These are phyloP conservation scores for Globisporangium radiosum DNA, from an alignment of 352 stramenopile genomes.

Conservation along the genomic window DNA sequence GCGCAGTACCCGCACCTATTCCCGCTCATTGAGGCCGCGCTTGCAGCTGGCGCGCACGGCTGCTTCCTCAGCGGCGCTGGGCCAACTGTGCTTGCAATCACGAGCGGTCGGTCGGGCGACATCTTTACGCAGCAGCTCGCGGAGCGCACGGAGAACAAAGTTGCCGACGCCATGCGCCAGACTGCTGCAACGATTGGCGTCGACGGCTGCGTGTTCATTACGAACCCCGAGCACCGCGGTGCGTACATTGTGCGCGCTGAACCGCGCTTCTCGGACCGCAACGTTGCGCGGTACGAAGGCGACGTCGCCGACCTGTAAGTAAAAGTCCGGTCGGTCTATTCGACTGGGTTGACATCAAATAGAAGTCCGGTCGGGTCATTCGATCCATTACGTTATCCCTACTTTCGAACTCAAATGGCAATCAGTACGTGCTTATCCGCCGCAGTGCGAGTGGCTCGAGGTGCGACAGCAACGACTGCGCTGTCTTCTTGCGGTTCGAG, in stretches of 20 bases:
- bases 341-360: too few relatives aligned
- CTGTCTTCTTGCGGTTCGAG: conserved; percentile 74
- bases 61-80: conserved; percentile 97
- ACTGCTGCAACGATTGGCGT: conserved; percentile 88
- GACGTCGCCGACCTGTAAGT: conserved; percentile 70
- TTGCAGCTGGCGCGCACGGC: conserved; percentile 91
- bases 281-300: conserved; percentile 76
- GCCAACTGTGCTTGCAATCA: conserved; percentile 97
- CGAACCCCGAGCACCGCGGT: conserved; percentile 92
- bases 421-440: conserved; percentile 49
- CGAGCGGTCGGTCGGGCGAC: conserved; percentile 94
- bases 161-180: conserved; percentile 96
- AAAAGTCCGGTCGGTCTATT: too few relatives aligned
- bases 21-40: conserved; percentile 95
- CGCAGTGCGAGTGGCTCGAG: conserved; percentile 45
- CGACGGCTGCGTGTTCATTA: conserved; percentile 96
- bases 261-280: conserved; percentile 88
- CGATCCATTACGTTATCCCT: not conserved
- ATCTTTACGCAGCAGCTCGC: conserved; percentile 97
- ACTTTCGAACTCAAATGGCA: not conserved
- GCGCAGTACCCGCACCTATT: conserved; percentile 95
- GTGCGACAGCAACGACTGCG: conserved; percentile 29
- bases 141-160: conserved; percentile 83
- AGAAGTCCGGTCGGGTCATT: too few relatives aligned
- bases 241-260: conserved; percentile 93